Evolutionary conservation across 495 filamentous ascomycete species (phyloP).

Genomic region (Delitschia confertaspora): DNA sequence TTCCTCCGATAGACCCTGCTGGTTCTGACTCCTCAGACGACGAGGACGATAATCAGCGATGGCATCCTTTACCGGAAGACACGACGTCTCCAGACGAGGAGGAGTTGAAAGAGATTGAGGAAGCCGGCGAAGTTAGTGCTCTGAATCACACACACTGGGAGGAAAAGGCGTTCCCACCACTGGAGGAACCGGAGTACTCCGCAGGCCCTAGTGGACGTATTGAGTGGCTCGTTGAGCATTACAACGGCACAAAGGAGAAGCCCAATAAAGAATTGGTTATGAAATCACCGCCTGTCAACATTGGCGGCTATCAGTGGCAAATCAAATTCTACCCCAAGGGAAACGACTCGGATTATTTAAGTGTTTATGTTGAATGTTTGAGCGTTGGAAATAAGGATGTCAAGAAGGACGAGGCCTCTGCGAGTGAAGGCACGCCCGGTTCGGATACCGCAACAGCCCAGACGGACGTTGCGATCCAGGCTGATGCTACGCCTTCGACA

Average conservation of each 20-base stretch:
- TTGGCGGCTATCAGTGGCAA: constrained; percentile 59
- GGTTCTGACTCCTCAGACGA: constrained; percentile 29
- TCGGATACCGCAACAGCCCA: constrained; percentile 10
- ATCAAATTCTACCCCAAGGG: constrained; percentile 63
- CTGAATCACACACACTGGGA: constrained; percentile 54
- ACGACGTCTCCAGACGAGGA: constrained; percentile 48
- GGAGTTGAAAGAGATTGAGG: constrained; percentile 53
- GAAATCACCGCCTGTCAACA: constrained; percentile 48
- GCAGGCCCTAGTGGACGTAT: constrained; percentile 47
- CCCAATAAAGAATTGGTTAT: constrained; percentile 53
- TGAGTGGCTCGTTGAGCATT: constrained; percentile 50
- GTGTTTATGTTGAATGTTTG: constrained; percentile 57
- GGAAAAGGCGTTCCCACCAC: constrained; percentile 45
- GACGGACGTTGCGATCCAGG: background rate
- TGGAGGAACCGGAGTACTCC: constrained; percentile 53
- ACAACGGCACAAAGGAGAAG: constrained; percentile 52
- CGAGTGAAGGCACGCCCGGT: background rate
- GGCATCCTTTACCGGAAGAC: constrained; percentile 42
- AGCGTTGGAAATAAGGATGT: constrained; percentile 30
- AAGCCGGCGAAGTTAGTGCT: constrained; percentile 44
- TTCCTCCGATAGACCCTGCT: constrained; percentile 15
- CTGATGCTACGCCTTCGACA: too few species aligned
- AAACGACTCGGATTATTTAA: constrained; percentile 53
- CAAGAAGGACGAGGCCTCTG: constrained; percentile 6
- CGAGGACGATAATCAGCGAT: constrained; percentile 24